These are phyloP conservation scores for Magnolia sinica DNA, from an alignment of 164 flowering plant species.

Conservation along the genomic window DNA sequence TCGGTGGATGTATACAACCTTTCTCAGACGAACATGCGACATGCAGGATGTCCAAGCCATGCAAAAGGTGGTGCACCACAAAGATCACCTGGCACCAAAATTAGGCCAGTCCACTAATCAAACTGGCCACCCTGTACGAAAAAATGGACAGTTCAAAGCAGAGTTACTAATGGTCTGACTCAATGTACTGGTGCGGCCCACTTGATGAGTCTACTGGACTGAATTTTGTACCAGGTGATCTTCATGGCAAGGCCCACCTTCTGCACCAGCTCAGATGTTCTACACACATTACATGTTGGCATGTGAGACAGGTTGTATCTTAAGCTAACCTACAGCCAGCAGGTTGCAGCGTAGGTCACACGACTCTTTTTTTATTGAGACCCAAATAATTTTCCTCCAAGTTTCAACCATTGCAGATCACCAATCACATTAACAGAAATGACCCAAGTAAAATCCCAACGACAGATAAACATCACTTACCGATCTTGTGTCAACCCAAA, in stretches of 20 bases:
- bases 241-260: not conserved
- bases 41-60: not conserved
- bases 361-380: not conserved
- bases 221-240: not conserved
- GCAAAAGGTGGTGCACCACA: not conserved
- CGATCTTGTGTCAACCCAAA: constrained; percentile 73
- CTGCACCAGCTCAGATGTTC: not conserved
- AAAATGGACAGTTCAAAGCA: too few relatives aligned
- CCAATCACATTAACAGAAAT: not conserved
- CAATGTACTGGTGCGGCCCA: not conserved
- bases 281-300: not conserved
- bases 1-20: not conserved
- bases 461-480: constrained; percentile 35
- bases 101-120: not conserved
- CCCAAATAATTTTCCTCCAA: not conserved
- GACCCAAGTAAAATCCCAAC: not conserved
- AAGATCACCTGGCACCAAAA: not conserved
- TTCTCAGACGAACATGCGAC: not conserved
- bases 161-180: not conserved
- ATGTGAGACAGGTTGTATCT: not conserved
- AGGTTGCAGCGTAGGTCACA: not conserved
- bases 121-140: not conserved
- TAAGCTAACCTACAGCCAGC: not conserved
- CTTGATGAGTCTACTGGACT: not conserved
- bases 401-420: not conserved